Base-by-base conservation (phyloP, 768 basidiomycete genomes). In the Hericium rajendrae region DNA sequence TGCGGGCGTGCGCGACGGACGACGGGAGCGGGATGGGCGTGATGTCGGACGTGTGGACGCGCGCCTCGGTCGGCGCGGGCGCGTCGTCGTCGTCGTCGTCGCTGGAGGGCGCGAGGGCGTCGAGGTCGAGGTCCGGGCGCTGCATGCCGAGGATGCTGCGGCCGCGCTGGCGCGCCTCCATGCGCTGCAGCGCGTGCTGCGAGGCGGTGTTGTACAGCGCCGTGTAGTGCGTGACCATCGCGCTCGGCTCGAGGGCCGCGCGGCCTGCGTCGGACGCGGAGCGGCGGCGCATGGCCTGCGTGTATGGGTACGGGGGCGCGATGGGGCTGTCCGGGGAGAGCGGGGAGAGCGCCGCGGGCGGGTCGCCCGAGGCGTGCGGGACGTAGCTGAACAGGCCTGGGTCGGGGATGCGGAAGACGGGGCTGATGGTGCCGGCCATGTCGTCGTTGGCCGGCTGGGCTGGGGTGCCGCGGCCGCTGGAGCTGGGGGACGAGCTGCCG, bases 11-110 rank as follows among this genome's bases (percentile, higher is more conserved):
- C 39, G 56, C 56, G 38, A 55, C 53, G 15, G 59, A 61, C 20
- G 41, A 56, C 24, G 61, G 61, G 20, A 62, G 40, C 59, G 52
- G 61, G 51, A 62, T 62, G 11, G 59, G 61, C 0, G 61, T 60
- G 37, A 62, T 62, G 38, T 60, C 56, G 22, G 61, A 62, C 26
- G 61, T 62, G 53, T 13, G 59, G 6, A 62, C 56, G 32, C 56
- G 60, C 51, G 15, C 56, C 53, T 4, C 8, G 40, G 41, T 6
- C n/a, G 43, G 43, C 22, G 8, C 20, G 26, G 20, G 15, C 12
- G 24, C 49, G 16, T 26, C 26, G 28, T 51, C 28, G 26, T 20
- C 20, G 12, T 53, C 52, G 52, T 20, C 52, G 38, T 38, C 50
- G 50, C 6, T 26, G 12, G 24, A 22, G n/a, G 50, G 32, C 50